Evolutionary conservation across 1,139 yeast species (phyloP).

Genomic region (Debaryomyces sp.): DNA sequence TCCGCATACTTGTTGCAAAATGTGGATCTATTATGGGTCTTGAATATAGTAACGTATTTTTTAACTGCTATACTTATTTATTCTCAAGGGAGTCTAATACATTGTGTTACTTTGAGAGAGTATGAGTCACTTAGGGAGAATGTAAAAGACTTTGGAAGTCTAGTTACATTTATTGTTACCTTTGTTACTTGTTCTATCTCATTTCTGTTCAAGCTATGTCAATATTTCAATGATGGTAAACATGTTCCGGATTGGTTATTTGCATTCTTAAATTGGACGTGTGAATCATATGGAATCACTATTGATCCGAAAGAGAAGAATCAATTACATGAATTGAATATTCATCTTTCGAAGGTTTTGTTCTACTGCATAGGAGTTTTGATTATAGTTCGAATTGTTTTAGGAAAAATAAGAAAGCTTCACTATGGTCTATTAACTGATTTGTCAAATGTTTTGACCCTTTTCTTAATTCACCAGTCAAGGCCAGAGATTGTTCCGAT

Average conservation of each 20-base stretch:
- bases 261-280: constrained; percentile 33
- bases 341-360: constrained; percentile 31
- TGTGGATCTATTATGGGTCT: constrained; percentile 48
- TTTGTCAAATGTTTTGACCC: constrained; percentile 45
- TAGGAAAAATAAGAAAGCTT: constrained; percentile 28
- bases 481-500: constrained; percentile 71
- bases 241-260: constrained; percentile 42
- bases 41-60: constrained; percentile 46
- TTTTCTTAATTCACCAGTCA: constrained; percentile 71
- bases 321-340: constrained; percentile 28
- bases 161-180: constrained; percentile 40
- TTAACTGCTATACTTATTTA: constrained; percentile 24
- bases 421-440: constrained; percentile 40
- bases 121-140: constrained; percentile 9
- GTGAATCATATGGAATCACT: constrained; percentile 25
- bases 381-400: constrained; percentile 26
- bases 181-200: constrained; percentile 44
- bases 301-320: constrained; percentile 16
- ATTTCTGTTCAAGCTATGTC: constrained; percentile 60
- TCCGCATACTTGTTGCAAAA: constrained; percentile 48
- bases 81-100: constrained; percentile 31
- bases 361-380: constrained; percentile 25
- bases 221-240: constrained; percentile 58
- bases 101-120: constrained; percentile 14
- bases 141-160: constrained; percentile 24